phyloP scores from a whole-genome alignment of 208 protist genomes.

The Trypanosoma congolense region DNA sequence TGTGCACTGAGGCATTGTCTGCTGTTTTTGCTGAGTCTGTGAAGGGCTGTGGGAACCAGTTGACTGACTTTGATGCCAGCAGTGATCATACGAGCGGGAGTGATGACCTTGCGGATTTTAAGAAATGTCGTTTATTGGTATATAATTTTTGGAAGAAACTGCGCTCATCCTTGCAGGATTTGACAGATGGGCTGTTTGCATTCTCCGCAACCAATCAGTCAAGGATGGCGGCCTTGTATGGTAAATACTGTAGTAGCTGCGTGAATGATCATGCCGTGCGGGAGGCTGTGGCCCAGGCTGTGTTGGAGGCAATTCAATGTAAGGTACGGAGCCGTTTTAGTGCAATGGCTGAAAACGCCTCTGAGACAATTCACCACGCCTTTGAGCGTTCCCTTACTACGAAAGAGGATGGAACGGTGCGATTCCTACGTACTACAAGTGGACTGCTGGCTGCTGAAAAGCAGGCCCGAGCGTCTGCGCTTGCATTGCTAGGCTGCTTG shows the following conservation, averaged over 20 bases:
- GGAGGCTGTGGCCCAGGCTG: conserved; percentile 37
- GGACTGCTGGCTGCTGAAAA: conserved; percentile 59
- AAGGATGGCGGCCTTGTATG: conserved; percentile 30
- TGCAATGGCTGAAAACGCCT: conserved; percentile 71
- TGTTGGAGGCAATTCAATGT: conserved; percentile 51
- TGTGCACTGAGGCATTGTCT: conserved; percentile 48
- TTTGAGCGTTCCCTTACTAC: conserved; percentile 74
- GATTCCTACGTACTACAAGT: conserved; percentile 64
- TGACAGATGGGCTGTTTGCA: conserved; percentile 32
- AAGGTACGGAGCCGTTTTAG: conserved; percentile 54
- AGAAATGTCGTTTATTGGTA: conserved; percentile 48
- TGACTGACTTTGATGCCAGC: conserved; percentile 2
- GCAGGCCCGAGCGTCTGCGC: conserved; percentile 50
- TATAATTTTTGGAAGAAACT: conserved; percentile 61
- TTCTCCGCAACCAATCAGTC: conserved; percentile 22
- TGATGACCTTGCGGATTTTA: conserved; percentile 33
- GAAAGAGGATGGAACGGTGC: conserved; percentile 60
- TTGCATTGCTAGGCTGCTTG: conserved; percentile 61
- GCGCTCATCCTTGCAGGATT: conserved; percentile 13
- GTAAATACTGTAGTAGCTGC: conserved; percentile 45
- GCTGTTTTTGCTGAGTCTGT: conserved; percentile 32
- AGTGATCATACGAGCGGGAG: not conserved
- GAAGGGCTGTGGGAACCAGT: not conserved
- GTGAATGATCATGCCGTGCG: conserved; percentile 51
- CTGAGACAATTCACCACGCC: conserved; percentile 65